Base-by-base conservation (phyloP, 108 stramenopile species). In the Conticribra weissflogii region DNA sequence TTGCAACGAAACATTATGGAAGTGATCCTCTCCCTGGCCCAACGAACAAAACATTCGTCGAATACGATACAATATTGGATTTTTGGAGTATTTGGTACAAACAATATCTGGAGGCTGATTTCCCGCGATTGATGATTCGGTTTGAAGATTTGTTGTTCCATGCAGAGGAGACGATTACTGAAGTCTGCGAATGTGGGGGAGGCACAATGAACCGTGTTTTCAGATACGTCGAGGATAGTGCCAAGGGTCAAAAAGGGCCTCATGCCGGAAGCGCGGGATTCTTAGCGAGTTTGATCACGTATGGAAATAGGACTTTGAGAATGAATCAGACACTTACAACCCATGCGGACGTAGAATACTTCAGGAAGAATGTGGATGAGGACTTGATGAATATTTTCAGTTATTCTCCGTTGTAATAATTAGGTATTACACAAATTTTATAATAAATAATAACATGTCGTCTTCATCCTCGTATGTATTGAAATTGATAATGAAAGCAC, bases 101-200 rank as follows among this genome's bases (percentile, higher is more conserved):
- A 30, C 82, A 87, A 59, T 92, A 86, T 60, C 52, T 76, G 4
- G 74, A 86, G 9, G 86, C 81, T 0, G 68, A 75, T 23, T 90
- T 84, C 76, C 94, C 94, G 2, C 61, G 86, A n/a, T 19, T 92
- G 25, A 91, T 93, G 63, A 81, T 93, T 0, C 86, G 95, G 23
- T 93, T 88, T 74, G 92, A 93, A 74, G 92, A 93, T 72, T 75
- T 93, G 50, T 68, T 89, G 41, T 96, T 89, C 61, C 84, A 89
- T 53, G 79, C 81, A 21, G 78, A 83, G 34, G 79, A 87, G 44
- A 66, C 84, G 9, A 68, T 88, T 9, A 54, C 80, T 59, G 22
- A 58, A 12, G 61, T 90, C 12, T 92, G 92, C 55, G 72, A 83
- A 21, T 96, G 92, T 68, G 85, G 78, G 3, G 91, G 91, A 24